phyloP scores from a whole-genome alignment of 23 red algal species.

The Gracilariopsis chorda region DNA sequence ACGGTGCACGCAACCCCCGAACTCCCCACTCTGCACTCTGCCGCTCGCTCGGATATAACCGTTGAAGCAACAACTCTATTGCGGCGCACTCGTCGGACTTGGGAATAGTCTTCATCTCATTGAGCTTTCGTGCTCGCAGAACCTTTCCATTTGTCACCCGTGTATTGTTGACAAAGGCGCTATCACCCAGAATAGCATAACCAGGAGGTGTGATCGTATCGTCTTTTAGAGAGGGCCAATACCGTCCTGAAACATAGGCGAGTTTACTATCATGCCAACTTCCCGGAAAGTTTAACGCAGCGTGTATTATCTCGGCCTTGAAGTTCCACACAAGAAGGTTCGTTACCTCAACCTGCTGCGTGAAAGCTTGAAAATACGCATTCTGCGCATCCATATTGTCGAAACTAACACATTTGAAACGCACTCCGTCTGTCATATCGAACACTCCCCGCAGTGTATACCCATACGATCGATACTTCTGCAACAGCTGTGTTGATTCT shows the following conservation, averaged over 20 bases:
- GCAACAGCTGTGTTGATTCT: too few species aligned
- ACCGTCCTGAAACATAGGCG: conserved; percentile 1
- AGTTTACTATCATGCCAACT: conserved; percentile 2
- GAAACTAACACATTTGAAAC: too few species aligned
- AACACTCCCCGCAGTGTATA: too few species aligned
- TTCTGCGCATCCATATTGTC: too few species aligned
- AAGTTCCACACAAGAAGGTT: conserved; percentile 16
- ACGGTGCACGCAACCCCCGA: neutral
- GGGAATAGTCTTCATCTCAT: neutral
- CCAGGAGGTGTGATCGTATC: conserved; percentile 14
- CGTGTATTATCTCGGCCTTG: conserved; percentile 10
- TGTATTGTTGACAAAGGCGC: neutral
- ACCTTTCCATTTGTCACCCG: neutral
- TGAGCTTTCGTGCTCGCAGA: neutral
- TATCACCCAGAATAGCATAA: conserved; percentile 5
- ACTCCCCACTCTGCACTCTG: conserved; percentile 41
- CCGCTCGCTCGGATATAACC: conserved; percentile 12
- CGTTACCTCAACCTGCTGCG: neutral
- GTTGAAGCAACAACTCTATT: neutral
- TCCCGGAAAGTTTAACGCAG: neutral
- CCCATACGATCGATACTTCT: too few species aligned
- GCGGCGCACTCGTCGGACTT: neutral
- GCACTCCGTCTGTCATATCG: too few species aligned
- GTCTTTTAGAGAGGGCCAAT: neutral
- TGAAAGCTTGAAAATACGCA: too few species aligned